Evolutionary conservation across 129 eudicot genomes (phyloP).

Genomic region (Escallonia herrerae): DNA sequence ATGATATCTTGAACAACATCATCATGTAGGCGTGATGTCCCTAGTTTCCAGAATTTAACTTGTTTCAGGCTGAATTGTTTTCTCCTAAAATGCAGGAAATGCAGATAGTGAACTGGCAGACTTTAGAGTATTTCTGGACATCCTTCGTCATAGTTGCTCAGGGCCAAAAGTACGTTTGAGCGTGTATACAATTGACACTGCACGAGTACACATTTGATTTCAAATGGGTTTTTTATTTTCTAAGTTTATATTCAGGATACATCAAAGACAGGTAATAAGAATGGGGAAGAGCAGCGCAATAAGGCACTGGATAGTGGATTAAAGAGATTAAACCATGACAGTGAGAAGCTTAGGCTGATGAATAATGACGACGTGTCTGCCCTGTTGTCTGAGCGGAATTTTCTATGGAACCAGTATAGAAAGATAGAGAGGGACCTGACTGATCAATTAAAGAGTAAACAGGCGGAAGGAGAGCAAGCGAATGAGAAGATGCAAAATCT

Average conservation of each 20-base stretch:
- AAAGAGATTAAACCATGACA: constrained; percentile 26
- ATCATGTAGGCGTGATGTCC: too few species aligned
- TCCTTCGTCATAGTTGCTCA: constrained; percentile 24
- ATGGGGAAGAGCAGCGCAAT: background rate
- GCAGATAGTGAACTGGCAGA: constrained; percentile 32
- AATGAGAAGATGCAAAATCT: constrained; percentile 32
- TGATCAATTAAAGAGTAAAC: constrained; percentile 23
- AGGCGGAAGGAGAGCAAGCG: constrained; percentile 24
- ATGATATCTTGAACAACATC: too few species aligned
- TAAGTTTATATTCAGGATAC: background rate
- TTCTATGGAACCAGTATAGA: constrained; percentile 43
- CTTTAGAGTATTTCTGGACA: constrained; percentile 32
- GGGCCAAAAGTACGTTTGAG: constrained; percentile 22
- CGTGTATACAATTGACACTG: background rate
- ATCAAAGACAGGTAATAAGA: background rate
- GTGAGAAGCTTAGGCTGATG: constrained; percentile 14
- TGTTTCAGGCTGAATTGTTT: background rate
- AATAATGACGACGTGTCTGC: constrained; percentile 11
- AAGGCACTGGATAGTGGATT: constrained; percentile 24
- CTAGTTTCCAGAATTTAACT: too few species aligned
- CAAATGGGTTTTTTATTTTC: background rate
- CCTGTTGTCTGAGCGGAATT: constrained; percentile 37
- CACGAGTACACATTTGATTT: background rate
- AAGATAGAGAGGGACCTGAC: constrained; percentile 27
- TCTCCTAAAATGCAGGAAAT: constrained; percentile 24